Evolutionary conservation across 306 rosid genomes (phyloP).

Genomic region (Corylus avellana): DNA sequence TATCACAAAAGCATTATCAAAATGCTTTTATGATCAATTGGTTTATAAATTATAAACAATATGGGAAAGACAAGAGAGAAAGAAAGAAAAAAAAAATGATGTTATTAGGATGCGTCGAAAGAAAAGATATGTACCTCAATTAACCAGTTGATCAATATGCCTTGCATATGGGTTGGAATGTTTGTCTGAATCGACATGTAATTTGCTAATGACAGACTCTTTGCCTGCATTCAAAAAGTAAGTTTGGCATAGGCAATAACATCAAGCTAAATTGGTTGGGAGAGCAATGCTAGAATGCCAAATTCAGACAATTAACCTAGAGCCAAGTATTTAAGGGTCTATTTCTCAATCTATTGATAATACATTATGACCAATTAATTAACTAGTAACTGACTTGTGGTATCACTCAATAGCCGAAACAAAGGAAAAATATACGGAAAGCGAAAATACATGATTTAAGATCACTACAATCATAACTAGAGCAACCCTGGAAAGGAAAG

Average conservation of each 20-base stretch:
- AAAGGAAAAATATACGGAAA: no score
- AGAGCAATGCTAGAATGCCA: background rate
- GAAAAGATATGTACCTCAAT: constrained; percentile 62
- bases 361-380: no score
- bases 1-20: constrained; percentile 7
- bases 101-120: constrained; percentile 4
- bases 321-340: background rate
- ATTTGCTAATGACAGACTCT: constrained; percentile 53
- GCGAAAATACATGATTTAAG: no score
- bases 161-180: constrained; percentile 73
- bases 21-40: background rate
- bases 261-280: background rate
- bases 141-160: constrained; percentile 83
- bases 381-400: no score
- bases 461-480: no score
- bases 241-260: constrained; percentile 14
- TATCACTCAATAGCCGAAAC: no score
- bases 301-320: background rate
- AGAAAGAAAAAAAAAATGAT: constrained; percentile 5
- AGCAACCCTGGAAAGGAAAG: no score
- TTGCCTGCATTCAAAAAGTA: constrained; percentile 51
- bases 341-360: background rate
- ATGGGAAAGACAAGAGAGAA: background rate
- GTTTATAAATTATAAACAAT: background rate
- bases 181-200: constrained; percentile 70